phyloP scores from a whole-genome alignment of 805 yeast species.

The Suhomyces sp. region DNA sequence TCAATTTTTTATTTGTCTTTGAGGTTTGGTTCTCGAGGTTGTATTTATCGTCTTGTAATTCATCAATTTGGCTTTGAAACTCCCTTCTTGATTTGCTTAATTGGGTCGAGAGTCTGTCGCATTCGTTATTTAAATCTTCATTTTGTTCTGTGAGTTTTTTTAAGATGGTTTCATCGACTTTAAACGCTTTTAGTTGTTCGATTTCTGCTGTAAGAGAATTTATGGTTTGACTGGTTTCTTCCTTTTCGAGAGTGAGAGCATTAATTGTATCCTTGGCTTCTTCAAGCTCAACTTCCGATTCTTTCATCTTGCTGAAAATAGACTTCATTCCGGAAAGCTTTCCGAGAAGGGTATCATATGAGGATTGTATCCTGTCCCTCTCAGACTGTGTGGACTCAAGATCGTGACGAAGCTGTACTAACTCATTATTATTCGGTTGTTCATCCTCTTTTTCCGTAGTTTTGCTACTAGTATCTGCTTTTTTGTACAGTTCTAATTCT shows the following conservation, averaged over 20 bases:
- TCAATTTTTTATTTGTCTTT: constrained; percentile 38
- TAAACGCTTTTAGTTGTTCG: constrained; percentile 9
- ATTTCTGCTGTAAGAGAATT: constrained; percentile 18
- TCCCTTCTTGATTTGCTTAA: constrained; percentile 39
- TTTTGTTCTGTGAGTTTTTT: constrained; percentile 21
- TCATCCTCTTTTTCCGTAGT: not conserved
- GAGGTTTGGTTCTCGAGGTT: constrained; percentile 39
- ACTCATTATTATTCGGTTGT: not conserved
- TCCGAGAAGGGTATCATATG: constrained; percentile 61
- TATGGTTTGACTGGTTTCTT: constrained; percentile 44
- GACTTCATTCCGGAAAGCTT: constrained; percentile 72
- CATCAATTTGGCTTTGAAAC: constrained; percentile 32
- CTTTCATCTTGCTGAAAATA: constrained; percentile 70
- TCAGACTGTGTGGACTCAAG: constrained; percentile 33
- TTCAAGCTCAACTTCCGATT: constrained; percentile 62
- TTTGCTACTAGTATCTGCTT: constrained; percentile 7
- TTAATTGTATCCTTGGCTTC: constrained; percentile 45
- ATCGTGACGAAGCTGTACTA: constrained; percentile 7
- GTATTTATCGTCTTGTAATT: constrained; percentile 38
- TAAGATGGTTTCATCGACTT: not conserved
- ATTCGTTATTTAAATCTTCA: constrained; percentile 50
- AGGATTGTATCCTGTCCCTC: constrained; percentile 55
- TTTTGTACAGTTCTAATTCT: constrained; percentile 35
- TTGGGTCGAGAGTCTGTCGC: constrained; percentile 48
- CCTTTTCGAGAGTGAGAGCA: constrained; percentile 31